Conservation (phyloP, 352 stramenopile species). For the Phytophthora brassicae region DNA sequence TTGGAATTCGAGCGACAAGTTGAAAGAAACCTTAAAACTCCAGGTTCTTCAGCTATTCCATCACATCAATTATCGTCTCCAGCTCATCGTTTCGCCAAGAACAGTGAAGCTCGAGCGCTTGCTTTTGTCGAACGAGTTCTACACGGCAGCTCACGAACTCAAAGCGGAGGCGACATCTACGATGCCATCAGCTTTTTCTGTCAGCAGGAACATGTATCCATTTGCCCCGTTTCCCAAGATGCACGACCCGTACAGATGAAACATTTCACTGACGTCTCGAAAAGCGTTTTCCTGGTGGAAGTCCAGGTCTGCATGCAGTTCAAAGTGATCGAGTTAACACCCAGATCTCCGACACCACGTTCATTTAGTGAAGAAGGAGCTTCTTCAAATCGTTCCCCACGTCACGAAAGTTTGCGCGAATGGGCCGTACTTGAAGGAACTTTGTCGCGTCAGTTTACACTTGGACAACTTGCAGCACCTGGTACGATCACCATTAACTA, state of each 20-base stretch:
- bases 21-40: not conserved
- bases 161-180: slow-evolving; percentile 83
- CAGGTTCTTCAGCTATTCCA: not conserved
- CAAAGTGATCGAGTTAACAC: slow-evolving; percentile 61
- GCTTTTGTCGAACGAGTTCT: slow-evolving; percentile 75
- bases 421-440: slow-evolving; percentile 66
- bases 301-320: slow-evolving; percentile 75
- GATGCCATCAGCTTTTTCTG: slow-evolving; percentile 79
- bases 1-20: slow-evolving; percentile 42
- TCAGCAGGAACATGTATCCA: slow-evolving; percentile 53
- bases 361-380: not conserved
- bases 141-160: slow-evolving; percentile 64
- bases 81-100: slow-evolving; percentile 38
- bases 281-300: slow-evolving; percentile 51
- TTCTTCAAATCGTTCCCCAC: not conserved
- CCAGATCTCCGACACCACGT: slow-evolving; percentile 18
- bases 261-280: slow-evolving; percentile 20
- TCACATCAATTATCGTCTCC: slow-evolving; percentile 29
- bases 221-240: slow-evolving; percentile 71
- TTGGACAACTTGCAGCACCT: slow-evolving; percentile 52
- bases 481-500: slow-evolving; percentile 51
- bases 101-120: slow-evolving; percentile 54
- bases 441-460: slow-evolving; percentile 55
- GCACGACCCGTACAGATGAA: slow-evolving; percentile 56
- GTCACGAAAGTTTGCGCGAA: slow-evolving; percentile 31